Evolutionary conservation across 768 basidiomycete species (phyloP).

Genomic region (Boletus sp.): DNA sequence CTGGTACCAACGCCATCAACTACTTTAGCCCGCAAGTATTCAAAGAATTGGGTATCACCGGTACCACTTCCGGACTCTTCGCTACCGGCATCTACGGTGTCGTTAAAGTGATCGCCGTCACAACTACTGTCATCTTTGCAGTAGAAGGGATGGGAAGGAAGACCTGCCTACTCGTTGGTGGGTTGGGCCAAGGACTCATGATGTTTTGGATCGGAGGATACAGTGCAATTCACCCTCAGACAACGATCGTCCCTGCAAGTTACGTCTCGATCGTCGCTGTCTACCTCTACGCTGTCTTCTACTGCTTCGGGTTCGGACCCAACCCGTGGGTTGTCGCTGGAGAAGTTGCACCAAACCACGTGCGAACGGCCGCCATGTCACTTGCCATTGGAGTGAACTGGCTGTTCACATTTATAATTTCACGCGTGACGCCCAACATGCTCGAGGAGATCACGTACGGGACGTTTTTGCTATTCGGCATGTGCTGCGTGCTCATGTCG

Average conservation of each 20-base stretch:
- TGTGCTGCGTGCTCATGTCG: conserved; percentile 32
- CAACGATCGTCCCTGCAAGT: conserved; percentile 29
- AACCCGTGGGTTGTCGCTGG: conserved; percentile 31
- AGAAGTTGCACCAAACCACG: conserved; percentile 39
- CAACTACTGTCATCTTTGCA: conserved; percentile 40
- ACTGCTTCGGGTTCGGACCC: conserved; percentile 32
- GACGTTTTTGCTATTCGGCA: conserved; percentile 34
- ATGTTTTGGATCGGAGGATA: conserved; percentile 41
- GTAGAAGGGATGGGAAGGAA: conserved; percentile 50
- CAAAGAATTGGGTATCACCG: conserved; percentile 43
- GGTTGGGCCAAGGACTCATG: conserved; percentile 41
- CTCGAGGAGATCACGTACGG: conserved; percentile 30
- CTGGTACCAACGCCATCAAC: conserved; percentile 53
- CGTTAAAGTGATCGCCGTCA: conserved; percentile 42
- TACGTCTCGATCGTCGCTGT: conserved; percentile 39
- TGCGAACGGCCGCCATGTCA: conserved; percentile 34
- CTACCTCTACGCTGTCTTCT: conserved; percentile 39
- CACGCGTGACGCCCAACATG: conserved; percentile 38
- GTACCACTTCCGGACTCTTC: conserved; percentile 41
- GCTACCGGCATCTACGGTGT: conserved; percentile 46
- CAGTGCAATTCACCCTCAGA: conserved; percentile 29
- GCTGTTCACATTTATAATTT: conserved; percentile 37
- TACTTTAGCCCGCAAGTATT: conserved; percentile 55
- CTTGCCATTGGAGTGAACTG: conserved; percentile 34
- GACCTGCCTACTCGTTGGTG: conserved; percentile 45